These are phyloP conservation scores for Penicillium arizonense DNA, from an alignment of 495 filamentous ascomycete genomes.

Conservation along the genomic window DNA sequence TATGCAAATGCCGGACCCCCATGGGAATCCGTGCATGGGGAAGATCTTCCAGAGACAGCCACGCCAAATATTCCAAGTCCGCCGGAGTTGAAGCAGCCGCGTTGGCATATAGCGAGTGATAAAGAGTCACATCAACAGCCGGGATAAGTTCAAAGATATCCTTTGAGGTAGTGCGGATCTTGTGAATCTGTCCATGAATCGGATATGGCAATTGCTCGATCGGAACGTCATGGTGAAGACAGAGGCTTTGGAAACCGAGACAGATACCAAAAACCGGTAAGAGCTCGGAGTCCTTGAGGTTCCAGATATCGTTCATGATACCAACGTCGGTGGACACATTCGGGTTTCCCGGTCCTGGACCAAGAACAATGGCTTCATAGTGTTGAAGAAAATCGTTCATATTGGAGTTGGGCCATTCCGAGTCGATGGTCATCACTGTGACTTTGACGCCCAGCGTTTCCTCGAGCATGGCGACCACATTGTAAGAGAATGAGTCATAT, in stretches of 20 bases:
- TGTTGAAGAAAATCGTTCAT: conserved; percentile 51
- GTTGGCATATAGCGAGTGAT: conserved; percentile 78
- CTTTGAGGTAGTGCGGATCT: conserved; percentile 50
- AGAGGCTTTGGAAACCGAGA: conserved; percentile 86
- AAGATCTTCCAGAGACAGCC: conserved; percentile 27
- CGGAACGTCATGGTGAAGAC: conserved; percentile 60
- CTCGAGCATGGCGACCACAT: conserved; percentile 77
- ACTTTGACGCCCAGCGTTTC: conserved; percentile 64
- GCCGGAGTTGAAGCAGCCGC: conserved; percentile 26
- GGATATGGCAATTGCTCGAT: conserved; percentile 64
- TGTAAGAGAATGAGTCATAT: conserved; percentile 94
- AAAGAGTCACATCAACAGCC: conserved; percentile 70
- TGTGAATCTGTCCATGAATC: conserved; percentile 76
- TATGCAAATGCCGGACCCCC: conserved; percentile 64
- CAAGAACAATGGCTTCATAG: conserved; percentile 76
- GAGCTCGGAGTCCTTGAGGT: conserved; percentile 51
- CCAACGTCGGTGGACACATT: conserved; percentile 66
- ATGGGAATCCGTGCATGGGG: conserved; percentile 59
- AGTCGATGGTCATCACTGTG: conserved; percentile 69
- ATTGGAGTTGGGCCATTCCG: conserved; percentile 41
- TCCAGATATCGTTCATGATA: conserved; percentile 76
- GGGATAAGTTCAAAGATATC: conserved; percentile 57
- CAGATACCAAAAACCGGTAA: conserved; percentile 87
- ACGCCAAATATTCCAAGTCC: conserved; percentile 37
- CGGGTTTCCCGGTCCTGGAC: conserved; percentile 74